phyloP scores from a whole-genome alignment of 805 yeast genomes.

The Henningerozyma blattae region DNA sequence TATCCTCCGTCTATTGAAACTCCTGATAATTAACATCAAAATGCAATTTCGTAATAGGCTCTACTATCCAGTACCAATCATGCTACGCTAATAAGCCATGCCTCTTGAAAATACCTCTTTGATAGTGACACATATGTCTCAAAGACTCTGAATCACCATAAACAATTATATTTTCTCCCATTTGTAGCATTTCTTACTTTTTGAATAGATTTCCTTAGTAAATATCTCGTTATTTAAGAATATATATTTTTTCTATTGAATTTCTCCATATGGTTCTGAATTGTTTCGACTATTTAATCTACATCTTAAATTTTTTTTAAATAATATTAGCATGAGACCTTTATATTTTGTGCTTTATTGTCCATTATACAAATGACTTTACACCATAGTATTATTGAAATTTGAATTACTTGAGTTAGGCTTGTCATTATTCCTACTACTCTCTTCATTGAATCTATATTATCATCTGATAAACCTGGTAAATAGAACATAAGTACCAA shows the following conservation, averaged over 20 bases:
- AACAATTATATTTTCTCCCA: conserved; percentile 37
- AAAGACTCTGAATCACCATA: conserved; percentile 68
- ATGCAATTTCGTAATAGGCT: conserved; percentile 62
- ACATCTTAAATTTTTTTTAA: conserved; percentile 61
- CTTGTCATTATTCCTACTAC: not conserved
- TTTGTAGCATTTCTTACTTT: conserved; percentile 51
- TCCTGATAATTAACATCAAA: conserved; percentile 74
- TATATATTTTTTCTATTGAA: conserved; percentile 68
- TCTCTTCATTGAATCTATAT: no score
- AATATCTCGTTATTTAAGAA: conserved; percentile 89
- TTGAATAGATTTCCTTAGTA: conserved; percentile 64
- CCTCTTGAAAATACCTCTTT: conserved; percentile 73
- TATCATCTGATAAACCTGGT: no score
- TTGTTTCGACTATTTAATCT: conserved; percentile 42
- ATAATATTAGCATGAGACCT: conserved; percentile 41
- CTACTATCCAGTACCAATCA: conserved; percentile 90
- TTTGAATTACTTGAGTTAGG: not conserved
- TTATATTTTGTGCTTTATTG: conserved; percentile 16
- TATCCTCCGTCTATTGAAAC: conserved; percentile 69
- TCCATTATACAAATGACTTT: not conserved
- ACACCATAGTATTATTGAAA: not conserved
- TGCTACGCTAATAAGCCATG: conserved; percentile 53
- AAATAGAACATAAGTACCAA: no score
- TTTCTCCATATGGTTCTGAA: conserved; percentile 63
- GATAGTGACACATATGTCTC: conserved; percentile 85